Conservation (phyloP, 2,329 filamentous ascomycete genomes). For the Diaporthe caulivora region DNA sequence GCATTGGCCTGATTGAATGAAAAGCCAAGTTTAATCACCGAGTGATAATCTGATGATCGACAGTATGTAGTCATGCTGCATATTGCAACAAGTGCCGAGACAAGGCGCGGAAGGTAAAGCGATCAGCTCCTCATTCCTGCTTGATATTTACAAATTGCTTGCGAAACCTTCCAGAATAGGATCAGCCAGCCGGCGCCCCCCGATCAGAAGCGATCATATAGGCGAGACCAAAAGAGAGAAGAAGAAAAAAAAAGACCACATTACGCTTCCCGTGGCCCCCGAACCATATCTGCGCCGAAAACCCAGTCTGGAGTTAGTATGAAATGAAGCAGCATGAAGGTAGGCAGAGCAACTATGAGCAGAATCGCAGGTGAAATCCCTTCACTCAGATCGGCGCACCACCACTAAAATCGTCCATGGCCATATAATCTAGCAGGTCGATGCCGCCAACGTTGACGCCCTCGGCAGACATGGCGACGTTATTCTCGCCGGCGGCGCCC, state of each 20-base stretch:
- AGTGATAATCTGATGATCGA: background rate
- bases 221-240: background rate
- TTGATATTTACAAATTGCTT: background rate
- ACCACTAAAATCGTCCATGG: conserved; percentile 63
- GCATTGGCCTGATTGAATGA: background rate
- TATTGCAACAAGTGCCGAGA: background rate
- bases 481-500: conserved; percentile 60
- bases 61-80: background rate
- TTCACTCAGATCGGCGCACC: conserved; percentile 23
- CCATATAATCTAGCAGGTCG: conserved; percentile 77
- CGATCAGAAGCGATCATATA: background rate
- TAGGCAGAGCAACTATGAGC: background rate
- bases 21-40: background rate
- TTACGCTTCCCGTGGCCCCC: background rate
- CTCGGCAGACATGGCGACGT: conserved; percentile 75
- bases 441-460: conserved; percentile 76
- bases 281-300: conserved; percentile 9
- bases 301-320: background rate
- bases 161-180: background rate
- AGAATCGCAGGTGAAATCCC: background rate
- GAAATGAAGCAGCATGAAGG: background rate
- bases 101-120: background rate
- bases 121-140: conserved; percentile 13
- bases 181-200: background rate
- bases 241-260: background rate